phyloP scores from a whole-genome alignment of 192 early-diverging fungal species.

The Podila minutissima region DNA sequence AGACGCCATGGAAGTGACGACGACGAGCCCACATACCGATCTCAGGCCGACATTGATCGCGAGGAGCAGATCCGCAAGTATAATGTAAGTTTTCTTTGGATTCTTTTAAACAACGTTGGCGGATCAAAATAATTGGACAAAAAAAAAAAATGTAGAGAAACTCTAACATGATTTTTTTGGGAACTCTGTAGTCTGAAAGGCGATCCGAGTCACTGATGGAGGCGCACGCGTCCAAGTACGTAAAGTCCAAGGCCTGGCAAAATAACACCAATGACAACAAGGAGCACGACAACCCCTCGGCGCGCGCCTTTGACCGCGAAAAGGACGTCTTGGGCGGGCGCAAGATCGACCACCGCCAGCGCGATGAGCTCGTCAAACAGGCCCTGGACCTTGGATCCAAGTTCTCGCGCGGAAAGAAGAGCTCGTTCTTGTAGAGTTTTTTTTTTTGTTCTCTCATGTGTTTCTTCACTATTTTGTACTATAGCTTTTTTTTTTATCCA shows the following conservation, averaged over 20 bases:
- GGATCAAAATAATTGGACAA: neutral
- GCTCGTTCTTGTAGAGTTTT: conserved; percentile 52
- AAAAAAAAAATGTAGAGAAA: too few relatives aligned
- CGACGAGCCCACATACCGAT: conserved; percentile 3
- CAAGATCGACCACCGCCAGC: conserved; percentile 54
- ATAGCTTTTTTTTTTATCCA: neutral
- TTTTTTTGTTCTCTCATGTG: neutral
- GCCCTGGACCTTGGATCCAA: conserved; percentile 55
- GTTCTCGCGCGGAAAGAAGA: conserved; percentile 60
- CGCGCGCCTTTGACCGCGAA: conserved; percentile 66
- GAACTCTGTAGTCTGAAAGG: conserved; percentile 40
- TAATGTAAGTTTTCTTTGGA: conserved; percentile 17
- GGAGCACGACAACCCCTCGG: conserved; percentile 58
- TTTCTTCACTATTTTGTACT: neutral
- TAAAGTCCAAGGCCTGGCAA: conserved; percentile 54
- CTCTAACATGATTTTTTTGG: neutral
- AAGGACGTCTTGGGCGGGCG: conserved; percentile 62
- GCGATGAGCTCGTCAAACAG: conserved; percentile 57
- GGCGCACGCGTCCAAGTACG: conserved; percentile 47
- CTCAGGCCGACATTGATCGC: conserved; percentile 25
- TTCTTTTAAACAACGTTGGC: neutral
- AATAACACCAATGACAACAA: conserved; percentile 13
- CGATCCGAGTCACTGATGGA: conserved; percentile 58
- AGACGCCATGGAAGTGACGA: conserved; percentile 29
- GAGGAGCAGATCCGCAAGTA: conserved; percentile 44